A percentile compares a stretch with the other conserved stretches of the same genome.
These are phyloP conservation scores for Malassezia arunalokei DNA, from an alignment of 1,284 basidiomycete species.

Conservation along the genomic window DNA sequence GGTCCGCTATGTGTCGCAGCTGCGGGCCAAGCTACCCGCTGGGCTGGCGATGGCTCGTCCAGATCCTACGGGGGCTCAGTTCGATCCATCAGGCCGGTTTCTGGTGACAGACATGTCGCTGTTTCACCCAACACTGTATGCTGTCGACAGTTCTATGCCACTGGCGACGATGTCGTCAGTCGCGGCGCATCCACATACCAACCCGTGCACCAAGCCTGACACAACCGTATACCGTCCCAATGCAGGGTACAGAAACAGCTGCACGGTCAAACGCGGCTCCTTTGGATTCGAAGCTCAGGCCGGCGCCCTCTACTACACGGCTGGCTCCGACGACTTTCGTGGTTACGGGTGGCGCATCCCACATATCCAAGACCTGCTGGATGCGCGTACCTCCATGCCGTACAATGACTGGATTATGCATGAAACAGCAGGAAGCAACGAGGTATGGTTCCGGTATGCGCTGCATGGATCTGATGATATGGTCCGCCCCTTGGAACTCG, in stretches of 20 bases:
- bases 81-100: slow-evolving; percentile 12
- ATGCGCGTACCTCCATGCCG: slow-evolving; percentile 47
- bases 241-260: slow-evolving; percentile 56
- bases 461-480: background rate
- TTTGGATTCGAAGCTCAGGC: slow-evolving; percentile 51
- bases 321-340: slow-evolving; percentile 67
- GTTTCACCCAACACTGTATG: slow-evolving; percentile 12
- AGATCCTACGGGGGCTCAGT: slow-evolving; percentile 12
- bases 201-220: background rate
- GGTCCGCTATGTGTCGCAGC: slow-evolving; percentile 6
- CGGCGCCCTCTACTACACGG: slow-evolving; percentile 56
- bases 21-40: background rate
- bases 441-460: slow-evolving; percentile 6
- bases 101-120: slow-evolving; percentile 12
- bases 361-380: slow-evolving; percentile 48
- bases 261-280: slow-evolving; percentile 70
- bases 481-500: slow-evolving; percentile 1
- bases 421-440: slow-evolving; percentile 10
- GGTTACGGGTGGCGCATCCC: slow-evolving; percentile 68
- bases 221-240: background rate
- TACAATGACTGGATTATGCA: slow-evolving; percentile 9
- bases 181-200: background rate
- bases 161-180: slow-evolving; percentile 14
- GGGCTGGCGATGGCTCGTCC: background rate
- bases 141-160: slow-evolving; percentile 5